Conservation (phyloP, 2,329 filamentous ascomycete genomes). For the Didymella glomerata region DNA sequence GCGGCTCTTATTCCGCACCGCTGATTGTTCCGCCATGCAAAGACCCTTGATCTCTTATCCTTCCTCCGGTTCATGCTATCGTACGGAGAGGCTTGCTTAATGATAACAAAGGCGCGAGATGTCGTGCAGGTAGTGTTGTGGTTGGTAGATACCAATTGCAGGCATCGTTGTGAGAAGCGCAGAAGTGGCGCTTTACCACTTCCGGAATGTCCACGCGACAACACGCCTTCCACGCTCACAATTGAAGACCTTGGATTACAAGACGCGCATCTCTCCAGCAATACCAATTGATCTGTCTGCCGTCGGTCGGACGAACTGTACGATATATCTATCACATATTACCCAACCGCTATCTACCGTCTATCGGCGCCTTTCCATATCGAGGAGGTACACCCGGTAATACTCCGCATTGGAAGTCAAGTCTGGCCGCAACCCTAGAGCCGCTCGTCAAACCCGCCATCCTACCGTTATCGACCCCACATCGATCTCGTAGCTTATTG, state of each 20-base stretch:
- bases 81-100: background rate
- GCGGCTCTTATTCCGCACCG: background rate
- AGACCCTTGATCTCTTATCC: background rate
- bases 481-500: conserved; percentile 5
- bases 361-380: conserved; percentile 4
- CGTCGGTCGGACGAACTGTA: background rate
- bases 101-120: background rate
- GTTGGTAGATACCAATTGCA: background rate
- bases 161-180: background rate
- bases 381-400: conserved; percentile 22
- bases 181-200: background rate
- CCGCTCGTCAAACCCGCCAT: conserved; percentile 9
- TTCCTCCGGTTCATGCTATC: background rate
- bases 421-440: conserved; percentile 3
- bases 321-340: background rate
- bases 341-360: conserved; percentile 2
- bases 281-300: background rate
- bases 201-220: conserved; percentile 13
- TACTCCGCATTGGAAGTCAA: conserved; percentile 3
- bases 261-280: background rate
- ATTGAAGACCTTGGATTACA: conserved; percentile 1
- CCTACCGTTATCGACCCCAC: conserved; percentile 20
- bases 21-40: background rate
- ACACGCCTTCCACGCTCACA: background rate
- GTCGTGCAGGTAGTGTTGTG: background rate